Evolutionary conservation across 2,329 filamentous ascomycete species (phyloP), one percentile per base, ranked within the genome.

Genomic region (Xylaria multiplex): DNA sequence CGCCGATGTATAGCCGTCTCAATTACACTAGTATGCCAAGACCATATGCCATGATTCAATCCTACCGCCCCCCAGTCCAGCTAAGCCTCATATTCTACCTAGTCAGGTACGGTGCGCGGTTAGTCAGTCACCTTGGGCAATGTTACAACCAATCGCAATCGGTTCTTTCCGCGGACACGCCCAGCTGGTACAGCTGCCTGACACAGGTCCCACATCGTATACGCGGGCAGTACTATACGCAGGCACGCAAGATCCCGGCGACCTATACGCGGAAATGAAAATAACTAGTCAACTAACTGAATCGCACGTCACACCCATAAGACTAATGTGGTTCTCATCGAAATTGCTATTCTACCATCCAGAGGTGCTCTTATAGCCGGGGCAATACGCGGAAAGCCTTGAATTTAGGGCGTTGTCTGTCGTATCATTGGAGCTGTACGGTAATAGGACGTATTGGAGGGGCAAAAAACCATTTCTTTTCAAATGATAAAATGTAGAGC

Each of bases 111-210:
- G n/a, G n/a, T n/a, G n/a, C n/a, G n/a, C n/a, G n/a, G 27, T 27
- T 27, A 27, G 27, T 27, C 27, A 27, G 27, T 27, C 27, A 27
- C 27, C 27, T 27, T 27, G 27, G 27, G 27, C 14, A 7, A 27
- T 3, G 22, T 30, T 16, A 13, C 46, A 16, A 37, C 64, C 64
- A 66, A 66, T 66, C 54, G 9, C 30, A 49, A n/a, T 37, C 27
- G 6, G 45, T 22, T 35, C 48, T 55, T 66, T 62, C 59, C 64
- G 64, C 59, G 64, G 59, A 66, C 59, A 24, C 49, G 2, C 14
- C 19, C 37, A 40, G 37, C 37, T 40, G 4, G 13, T 11, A 40
- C 37, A 14, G 37, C 37, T 40, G 37, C 37, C 35, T 37, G 4
- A 14, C 37, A 40, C 19, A 37, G 37, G 46, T 45, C 3, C 27